phyloP scores from a whole-genome alignment of 2,329 filamentous ascomycete species.

The Ascochyta rabiei region DNA sequence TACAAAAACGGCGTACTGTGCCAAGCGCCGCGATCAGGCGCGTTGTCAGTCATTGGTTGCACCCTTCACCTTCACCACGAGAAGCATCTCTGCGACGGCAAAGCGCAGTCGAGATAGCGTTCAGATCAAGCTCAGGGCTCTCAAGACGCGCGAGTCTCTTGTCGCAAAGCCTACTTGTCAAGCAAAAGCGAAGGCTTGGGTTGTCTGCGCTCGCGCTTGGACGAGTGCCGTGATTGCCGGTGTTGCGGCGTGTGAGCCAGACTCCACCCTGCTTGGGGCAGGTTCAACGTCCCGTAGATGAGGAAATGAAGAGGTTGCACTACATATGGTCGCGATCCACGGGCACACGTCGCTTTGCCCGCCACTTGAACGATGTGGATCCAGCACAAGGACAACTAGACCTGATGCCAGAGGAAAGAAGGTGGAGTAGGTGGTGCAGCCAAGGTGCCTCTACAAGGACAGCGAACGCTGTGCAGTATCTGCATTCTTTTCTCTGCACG shows the following conservation, averaged over 20 bases:
- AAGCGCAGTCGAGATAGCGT: constrained; percentile 6
- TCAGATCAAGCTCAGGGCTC: constrained; percentile 1
- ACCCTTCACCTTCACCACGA: neutral
- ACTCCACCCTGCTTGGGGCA: too few relatives aligned
- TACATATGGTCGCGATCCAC: too few relatives aligned
- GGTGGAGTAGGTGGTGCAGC: too few relatives aligned
- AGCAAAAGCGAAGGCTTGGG: constrained; percentile 15
- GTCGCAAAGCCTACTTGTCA: constrained; percentile 5
- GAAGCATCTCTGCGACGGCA: neutral
- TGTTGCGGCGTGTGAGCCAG: neutral
- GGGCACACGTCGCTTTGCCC: too few relatives aligned
- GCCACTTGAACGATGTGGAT: too few relatives aligned
- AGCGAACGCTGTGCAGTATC: too few relatives aligned
- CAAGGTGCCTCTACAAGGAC: too few relatives aligned
- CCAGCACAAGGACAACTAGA: too few relatives aligned
- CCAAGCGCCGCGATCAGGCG: constrained; percentile 2
- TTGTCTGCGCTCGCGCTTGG: neutral
- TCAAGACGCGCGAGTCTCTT: constrained; percentile 7
- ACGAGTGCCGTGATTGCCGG: constrained; percentile 11
- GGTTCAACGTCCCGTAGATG: too few relatives aligned
- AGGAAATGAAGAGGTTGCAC: too few relatives aligned
- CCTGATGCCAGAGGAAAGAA: too few relatives aligned
- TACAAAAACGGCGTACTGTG: neutral
- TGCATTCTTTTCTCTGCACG: too few relatives aligned
- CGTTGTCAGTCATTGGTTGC: neutral